Base-by-base conservation (phyloP, 106 monocot genomes). In the Dioscorea alata region DNA sequence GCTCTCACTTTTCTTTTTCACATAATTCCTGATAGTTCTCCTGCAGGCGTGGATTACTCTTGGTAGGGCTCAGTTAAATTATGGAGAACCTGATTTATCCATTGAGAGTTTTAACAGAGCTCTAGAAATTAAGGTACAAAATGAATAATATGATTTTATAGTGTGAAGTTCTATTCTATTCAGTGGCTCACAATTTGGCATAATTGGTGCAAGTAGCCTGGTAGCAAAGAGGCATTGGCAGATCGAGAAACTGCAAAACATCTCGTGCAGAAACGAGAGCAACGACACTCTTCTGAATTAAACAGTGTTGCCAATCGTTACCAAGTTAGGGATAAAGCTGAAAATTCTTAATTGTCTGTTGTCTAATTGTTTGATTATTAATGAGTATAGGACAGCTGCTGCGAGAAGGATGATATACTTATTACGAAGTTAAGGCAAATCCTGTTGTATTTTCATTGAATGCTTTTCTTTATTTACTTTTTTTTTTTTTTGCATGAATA, bases 41-140 rank as follows among this genome's bases (percentile, higher is more conserved):
- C 52, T 71, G 19, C 72, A 94, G 94, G 90, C 90, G 50, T 94
- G 94, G 94, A 73, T 82, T 24, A 94, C 94, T 16, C 80, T 90
- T 66, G 94, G 87, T 69, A 87, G 94, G 75, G 80, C 94, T 71
- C 94, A 94, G 48, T 74, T 94, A 48, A 94, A 94, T 63, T 94
- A 73, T 64, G 94, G 94, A 62, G 94, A 94, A 75, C 94, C 94
- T 68, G 94, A 85, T 54, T 76, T 80, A 53, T 71, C 94, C 50
- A 81, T 94, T 32, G 50, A 69, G 71, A 87, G 87, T 76, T 87
- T 94, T 31, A 80, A 87, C 78, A 90, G 61, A 73, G 90, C 90
- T 52, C 71, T 90, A 52, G 60, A 42, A 33, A 78, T 94, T 23
- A 87, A 90, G 84, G 90, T 94, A 69, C 48, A 23, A 21, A 35